These are phyloP conservation scores for Colletotrichum tamarilloi DNA, from an alignment of 2,329 filamentous ascomycete species.

Conservation along the genomic window DNA sequence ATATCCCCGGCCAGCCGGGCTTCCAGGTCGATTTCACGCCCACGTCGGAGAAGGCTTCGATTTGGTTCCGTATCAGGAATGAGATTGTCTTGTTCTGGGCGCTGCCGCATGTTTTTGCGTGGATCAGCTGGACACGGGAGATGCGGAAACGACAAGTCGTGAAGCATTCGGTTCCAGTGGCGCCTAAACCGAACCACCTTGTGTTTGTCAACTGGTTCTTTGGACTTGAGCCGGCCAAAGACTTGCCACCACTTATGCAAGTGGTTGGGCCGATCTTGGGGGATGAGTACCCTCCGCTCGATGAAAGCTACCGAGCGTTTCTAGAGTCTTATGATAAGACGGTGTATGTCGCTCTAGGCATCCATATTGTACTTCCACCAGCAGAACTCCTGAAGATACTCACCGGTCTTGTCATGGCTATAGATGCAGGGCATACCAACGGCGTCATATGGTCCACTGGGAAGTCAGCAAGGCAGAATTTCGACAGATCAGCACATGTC, in stretches of 20 bases:
- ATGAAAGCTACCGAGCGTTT: slow-evolving; percentile 42
- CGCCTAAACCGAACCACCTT: slow-evolving; percentile 53
- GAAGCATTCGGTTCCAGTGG: slow-evolving; percentile 41
- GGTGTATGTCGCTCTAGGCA: slow-evolving; percentile 55
- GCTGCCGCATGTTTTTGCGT: slow-evolving; percentile 40
- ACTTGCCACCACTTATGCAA: slow-evolving; percentile 52
- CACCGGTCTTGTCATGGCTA: slow-evolving; percentile 39
- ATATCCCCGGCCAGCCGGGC: slow-evolving; percentile 54
- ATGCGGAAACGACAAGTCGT: slow-evolving; percentile 51
- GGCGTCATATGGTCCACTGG: slow-evolving; percentile 13
- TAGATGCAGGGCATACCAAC: slow-evolving; percentile 32
- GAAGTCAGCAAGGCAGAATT: not conserved
- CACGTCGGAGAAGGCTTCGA: slow-evolving; percentile 51
- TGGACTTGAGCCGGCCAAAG: slow-evolving; percentile 53
- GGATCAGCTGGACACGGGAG: slow-evolving; percentile 40
- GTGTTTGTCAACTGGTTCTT: slow-evolving; percentile 57
- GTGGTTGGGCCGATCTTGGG: slow-evolving; percentile 53
- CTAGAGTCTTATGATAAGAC: slow-evolving; percentile 44
- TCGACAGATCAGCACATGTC: not conserved
- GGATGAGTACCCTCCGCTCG: slow-evolving; percentile 47
- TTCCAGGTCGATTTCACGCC: slow-evolving; percentile 51
- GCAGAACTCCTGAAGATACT: slow-evolving; percentile 47
- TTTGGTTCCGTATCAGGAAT: slow-evolving; percentile 50
- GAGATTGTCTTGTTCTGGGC: slow-evolving; percentile 41
- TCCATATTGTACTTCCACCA: slow-evolving; percentile 49